Evolutionary conservation across 345 rosid species (phyloP), one percentile per base, ranked within the genome.

Genomic region (Balakata baccata): DNA sequence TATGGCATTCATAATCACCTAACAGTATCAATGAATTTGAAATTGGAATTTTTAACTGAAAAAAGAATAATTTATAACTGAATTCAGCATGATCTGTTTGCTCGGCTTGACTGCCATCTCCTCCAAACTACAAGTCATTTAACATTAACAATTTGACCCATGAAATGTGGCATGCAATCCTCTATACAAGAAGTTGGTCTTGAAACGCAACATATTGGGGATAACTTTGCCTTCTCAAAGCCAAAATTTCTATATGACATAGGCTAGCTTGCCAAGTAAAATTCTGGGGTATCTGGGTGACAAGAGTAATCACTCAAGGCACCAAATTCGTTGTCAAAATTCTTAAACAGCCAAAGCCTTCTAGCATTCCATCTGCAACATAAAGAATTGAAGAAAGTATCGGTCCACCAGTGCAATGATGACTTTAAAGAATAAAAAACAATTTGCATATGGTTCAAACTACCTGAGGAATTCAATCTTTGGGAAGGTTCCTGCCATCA

Each of bases 381-480:
- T 61, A 34, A 77, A 29, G 34, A 58, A 66, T 43, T 41, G 61
- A 63, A 6, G 70, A 51, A 72, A 18, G 52, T 18, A 74, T 66
- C 54, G 64, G 54, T 64, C 75, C 11, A 63, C 38, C 18, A 6
- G 29, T 16, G 16, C 53, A 67, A 5, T 16, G 12, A 29, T 34
- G 54, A 39, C 5, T 63, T 43, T 11, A 14, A 59, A 3, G 53
- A 49, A 54, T 10, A 58, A 37, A 63, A 38, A 34, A 38, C 7
- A 23, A 56, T 54, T 47, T 37, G 59, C 5, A 29, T 43, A 53
- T 54, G 12, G 67, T 41, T 69, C 65, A 69, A 52, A 43, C 37
- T 73, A 83, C 80, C 80, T 75, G 68, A 53, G 52, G 68, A 64
- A 59, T 72, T 84, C 80, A 88, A 69, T 85, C 85, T 78, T 57